phyloP scores from a whole-genome alignment of 2,329 filamentous ascomycete species.

The Beauveria sp. region DNA sequence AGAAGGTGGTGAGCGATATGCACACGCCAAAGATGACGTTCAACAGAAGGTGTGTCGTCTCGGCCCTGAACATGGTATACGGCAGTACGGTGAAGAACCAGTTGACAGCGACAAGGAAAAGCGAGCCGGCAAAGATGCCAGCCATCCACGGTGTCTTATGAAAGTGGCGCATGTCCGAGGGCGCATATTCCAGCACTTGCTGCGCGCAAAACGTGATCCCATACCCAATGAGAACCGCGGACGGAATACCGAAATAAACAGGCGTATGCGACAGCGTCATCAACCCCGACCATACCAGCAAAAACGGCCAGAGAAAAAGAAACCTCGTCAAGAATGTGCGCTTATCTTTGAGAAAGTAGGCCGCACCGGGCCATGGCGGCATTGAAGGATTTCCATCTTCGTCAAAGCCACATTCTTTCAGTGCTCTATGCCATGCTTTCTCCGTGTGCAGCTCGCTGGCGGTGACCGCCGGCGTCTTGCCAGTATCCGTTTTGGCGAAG shows the following conservation, averaged over 20 bases:
- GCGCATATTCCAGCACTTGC: constrained; percentile 73
- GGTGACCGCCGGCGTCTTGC: constrained; percentile 82
- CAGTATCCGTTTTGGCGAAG: constrained; percentile 80
- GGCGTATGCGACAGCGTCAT: constrained; percentile 67
- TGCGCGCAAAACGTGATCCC: constrained; percentile 70
- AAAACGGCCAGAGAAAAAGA: constrained; percentile 82
- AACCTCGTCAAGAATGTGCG: constrained; percentile 74
- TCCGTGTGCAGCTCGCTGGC: constrained; percentile 86
- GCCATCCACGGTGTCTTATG: constrained; percentile 92
- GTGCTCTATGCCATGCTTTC: constrained; percentile 71
- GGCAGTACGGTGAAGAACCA: constrained; percentile 70
- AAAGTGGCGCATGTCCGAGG: constrained; percentile 79
- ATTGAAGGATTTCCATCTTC: constrained; percentile 64
- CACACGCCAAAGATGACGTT: constrained; percentile 68
- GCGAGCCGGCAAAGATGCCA: constrained; percentile 81
- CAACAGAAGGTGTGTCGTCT: constrained; percentile 52
- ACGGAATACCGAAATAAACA: constrained; percentile 67
- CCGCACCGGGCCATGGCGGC: constrained; percentile 65
- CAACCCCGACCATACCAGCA: constrained; percentile 64
- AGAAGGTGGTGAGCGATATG: constrained; percentile 66
- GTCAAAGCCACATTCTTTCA: constrained; percentile 79
- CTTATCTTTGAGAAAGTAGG: constrained; percentile 68
- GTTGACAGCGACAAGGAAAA: constrained; percentile 72
- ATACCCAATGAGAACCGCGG: constrained; percentile 59
- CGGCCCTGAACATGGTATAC: constrained; percentile 23